These are phyloP conservation scores for Leccinum ponderosum DNA, from an alignment of 1,284 basidiomycete species.

Conservation along the genomic window DNA sequence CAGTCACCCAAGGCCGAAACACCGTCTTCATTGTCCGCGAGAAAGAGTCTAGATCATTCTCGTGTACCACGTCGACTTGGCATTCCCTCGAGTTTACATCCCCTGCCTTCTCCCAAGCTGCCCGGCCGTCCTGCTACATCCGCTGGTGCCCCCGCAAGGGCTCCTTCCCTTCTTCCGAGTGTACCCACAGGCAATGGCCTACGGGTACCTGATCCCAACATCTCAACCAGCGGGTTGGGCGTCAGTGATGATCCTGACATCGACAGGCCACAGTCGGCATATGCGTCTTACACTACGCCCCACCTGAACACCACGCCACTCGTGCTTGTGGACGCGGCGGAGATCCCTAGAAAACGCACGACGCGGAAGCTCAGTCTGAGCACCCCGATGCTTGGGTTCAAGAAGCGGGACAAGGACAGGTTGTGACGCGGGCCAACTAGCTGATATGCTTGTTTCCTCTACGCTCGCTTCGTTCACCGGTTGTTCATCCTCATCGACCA, in stretches of 20 bases:
- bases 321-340: conserved; percentile 21
- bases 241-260: neutral
- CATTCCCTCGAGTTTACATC: neutral
- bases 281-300: conserved; percentile 19
- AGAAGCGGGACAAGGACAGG: conserved; percentile 45
- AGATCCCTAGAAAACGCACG: conserved; percentile 42
- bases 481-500: neutral
- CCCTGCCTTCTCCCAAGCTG: conserved; percentile 6
- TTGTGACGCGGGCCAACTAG: conserved; percentile 14
- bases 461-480: neutral
- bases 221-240: neutral
- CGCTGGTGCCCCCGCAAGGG: conserved; percentile 7
- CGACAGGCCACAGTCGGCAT: conserved; percentile 30
- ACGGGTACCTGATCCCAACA: conserved; percentile 1
- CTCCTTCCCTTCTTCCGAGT: neutral
- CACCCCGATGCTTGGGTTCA: conserved; percentile 61
- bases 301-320: conserved; percentile 24
- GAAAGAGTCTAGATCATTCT: conserved; percentile 16
- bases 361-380: conserved; percentile 70
- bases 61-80: conserved; percentile 11
- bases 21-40: conserved; percentile 8
- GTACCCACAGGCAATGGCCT: neutral
- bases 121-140: conserved; percentile 29
- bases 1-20: conserved; percentile 16
- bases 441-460: neutral